These are phyloP conservation scores for Clonostachys chloroleuca DNA, from an alignment of 2,329 filamentous ascomycete genomes.

Conservation along the genomic window DNA sequence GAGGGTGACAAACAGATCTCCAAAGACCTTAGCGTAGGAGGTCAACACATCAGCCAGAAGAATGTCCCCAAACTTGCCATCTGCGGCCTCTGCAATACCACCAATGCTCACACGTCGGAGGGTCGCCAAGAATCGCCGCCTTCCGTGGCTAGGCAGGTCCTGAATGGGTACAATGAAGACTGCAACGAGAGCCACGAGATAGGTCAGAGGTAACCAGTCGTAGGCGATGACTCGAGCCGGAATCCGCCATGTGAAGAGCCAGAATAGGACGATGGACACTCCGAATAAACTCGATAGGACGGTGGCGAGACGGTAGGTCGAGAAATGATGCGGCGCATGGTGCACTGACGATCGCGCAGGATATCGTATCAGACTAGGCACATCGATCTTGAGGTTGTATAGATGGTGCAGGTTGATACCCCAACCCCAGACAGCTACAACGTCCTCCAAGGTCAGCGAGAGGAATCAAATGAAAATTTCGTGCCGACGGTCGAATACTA, in stretches of 20 bases:
- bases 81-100: slow-evolving; percentile 77
- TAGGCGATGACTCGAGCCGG: slow-evolving; percentile 67
- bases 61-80: slow-evolving; percentile 94
- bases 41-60: slow-evolving; percentile 91
- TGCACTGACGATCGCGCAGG: slow-evolving; percentile 66
- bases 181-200: slow-evolving; percentile 68
- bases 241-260: slow-evolving; percentile 70
- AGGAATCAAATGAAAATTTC: background rate
- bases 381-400: slow-evolving; percentile 75
- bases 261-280: slow-evolving; percentile 76
- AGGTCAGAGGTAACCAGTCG: slow-evolving; percentile 82
- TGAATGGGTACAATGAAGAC: slow-evolving; percentile 72
- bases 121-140: slow-evolving; percentile 69
- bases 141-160: slow-evolving; percentile 63
- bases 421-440: slow-evolving; percentile 88
- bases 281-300: slow-evolving; percentile 68
- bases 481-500: slow-evolving; percentile 19
- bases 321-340: slow-evolving; percentile 71
- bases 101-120: slow-evolving; percentile 78
- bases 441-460: background rate
- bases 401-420: slow-evolving; percentile 88
- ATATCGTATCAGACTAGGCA: slow-evolving; percentile 82
- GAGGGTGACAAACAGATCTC: slow-evolving; percentile 79
- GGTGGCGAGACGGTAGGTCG: slow-evolving; percentile 80
- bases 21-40: slow-evolving; percentile 88